Evolutionary conservation across 352 stramenopile species (phyloP).

Genomic region (Peronospora belbahrii): DNA sequence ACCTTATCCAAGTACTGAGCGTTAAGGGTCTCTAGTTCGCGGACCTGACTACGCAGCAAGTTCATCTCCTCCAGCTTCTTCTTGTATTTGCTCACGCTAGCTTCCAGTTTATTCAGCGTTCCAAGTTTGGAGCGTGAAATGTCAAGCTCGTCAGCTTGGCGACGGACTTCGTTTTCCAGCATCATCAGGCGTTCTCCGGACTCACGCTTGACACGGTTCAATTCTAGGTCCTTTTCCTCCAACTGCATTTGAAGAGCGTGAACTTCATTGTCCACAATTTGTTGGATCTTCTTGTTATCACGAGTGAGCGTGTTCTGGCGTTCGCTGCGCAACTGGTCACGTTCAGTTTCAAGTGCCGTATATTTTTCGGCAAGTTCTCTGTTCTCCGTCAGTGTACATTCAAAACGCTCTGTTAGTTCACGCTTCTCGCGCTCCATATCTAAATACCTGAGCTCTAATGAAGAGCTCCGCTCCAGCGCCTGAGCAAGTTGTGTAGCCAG

Average conservation of each 20-base stretch:
- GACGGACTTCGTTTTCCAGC: conserved; percentile 80
- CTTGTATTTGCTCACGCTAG: conserved; percentile 79
- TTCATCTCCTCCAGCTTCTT: conserved; percentile 85
- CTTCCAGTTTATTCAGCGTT: conserved; percentile 71
- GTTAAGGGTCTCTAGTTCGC: conserved; percentile 73
- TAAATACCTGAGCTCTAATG: conserved; percentile 64
- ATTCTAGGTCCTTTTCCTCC: conserved; percentile 71
- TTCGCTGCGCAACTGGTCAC: conserved; percentile 59
- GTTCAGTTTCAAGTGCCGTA: conserved; percentile 49
- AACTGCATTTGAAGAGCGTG: conserved; percentile 66
- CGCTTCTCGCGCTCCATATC: conserved; percentile 77
- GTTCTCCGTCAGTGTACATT: conserved; percentile 47
- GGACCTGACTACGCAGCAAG: conserved; percentile 59
- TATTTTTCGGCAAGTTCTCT: conserved; percentile 38
- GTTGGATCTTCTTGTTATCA: conserved; percentile 85
- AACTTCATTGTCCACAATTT: conserved; percentile 79
- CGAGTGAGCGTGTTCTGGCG: conserved; percentile 66
- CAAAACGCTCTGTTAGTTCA: conserved; percentile 61
- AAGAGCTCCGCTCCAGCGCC: conserved; percentile 56
- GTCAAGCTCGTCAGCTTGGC: conserved; percentile 77
- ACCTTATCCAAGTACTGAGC: conserved; percentile 79
- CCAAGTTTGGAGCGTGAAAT: conserved; percentile 82
- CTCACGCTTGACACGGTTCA: conserved; percentile 66
- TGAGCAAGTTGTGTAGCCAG: conserved; percentile 50
- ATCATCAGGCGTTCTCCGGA: conserved; percentile 68